These are phyloP conservation scores for Colletotrichum abscissum DNA, from an alignment of 2,329 filamentous ascomycete genomes.

Conservation along the genomic window DNA sequence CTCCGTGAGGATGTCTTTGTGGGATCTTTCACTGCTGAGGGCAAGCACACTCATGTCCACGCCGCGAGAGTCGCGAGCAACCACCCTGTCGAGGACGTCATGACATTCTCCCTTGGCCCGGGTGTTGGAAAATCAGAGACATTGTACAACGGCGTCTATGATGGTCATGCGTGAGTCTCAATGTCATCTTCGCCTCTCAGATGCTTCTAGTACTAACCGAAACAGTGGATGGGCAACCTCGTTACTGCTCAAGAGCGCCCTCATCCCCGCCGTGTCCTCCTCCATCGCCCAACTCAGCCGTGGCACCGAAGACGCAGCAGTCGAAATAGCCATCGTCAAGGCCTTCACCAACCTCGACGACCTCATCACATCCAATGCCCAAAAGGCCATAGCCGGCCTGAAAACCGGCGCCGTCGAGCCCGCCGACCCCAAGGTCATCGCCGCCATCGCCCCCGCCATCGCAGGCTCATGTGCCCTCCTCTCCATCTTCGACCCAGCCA, in stretches of 20 bases:
- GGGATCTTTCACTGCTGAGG: slow-evolving; percentile 38
- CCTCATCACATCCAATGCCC: slow-evolving; percentile 58
- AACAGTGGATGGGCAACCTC: slow-evolving; percentile 55
- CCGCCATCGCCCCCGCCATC: slow-evolving; percentile 47
- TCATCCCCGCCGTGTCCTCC: slow-evolving; percentile 55
- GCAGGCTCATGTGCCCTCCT: slow-evolving; percentile 73
- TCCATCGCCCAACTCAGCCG: slow-evolving; percentile 45
- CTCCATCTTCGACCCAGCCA: slow-evolving; percentile 67
- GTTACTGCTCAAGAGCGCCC: slow-evolving; percentile 49
- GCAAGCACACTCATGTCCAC: slow-evolving; percentile 44
- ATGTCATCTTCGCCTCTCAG: neutral
- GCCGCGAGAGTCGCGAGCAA: slow-evolving; percentile 49
- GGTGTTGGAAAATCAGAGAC: slow-evolving; percentile 43
- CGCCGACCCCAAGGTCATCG: slow-evolving; percentile 23
- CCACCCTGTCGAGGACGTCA: slow-evolving; percentile 49
- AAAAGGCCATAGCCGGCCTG: slow-evolving; percentile 43
- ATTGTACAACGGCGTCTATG: slow-evolving; percentile 54
- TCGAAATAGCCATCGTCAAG: slow-evolving; percentile 66
- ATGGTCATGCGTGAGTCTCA: slow-evolving; percentile 59
- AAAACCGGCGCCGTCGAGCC: slow-evolving; percentile 39
- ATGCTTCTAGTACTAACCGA: neutral
- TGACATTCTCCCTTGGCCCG: slow-evolving; percentile 45
- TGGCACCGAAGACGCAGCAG: slow-evolving; percentile 54
- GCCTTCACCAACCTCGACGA: slow-evolving; percentile 69
- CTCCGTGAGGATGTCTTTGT: slow-evolving; percentile 46